Evolutionary conservation across 352 stramenopile species (phyloP), one percentile per base, ranked within the genome.

Genomic region (Globisporangium acanthophoron): DNA sequence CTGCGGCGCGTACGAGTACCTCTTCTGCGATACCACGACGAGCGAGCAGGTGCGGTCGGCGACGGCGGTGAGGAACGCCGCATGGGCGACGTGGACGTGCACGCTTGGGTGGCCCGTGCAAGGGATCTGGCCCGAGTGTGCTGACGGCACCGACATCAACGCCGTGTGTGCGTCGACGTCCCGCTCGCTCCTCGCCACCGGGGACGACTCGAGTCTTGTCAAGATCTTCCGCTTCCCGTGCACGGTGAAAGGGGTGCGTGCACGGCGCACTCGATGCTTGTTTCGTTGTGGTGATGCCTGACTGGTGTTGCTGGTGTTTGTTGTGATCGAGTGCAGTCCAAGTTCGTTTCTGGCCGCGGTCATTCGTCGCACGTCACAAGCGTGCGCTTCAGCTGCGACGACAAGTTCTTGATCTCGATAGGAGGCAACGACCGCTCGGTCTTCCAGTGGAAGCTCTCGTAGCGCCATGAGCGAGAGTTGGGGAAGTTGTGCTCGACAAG

Each of bases 1-100:
- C 52, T 97, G 80, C 51, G 85, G 83, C n/a, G 90, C 85, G 3
- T 93, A 95, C 63, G 93, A 98, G 65, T 76, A 97, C 13, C 69
- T 94, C 33, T 98, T 96, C 47, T 97, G 89, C 53, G 90, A 98
- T 58, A 62, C 82, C 59, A 43, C 53, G 5, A 81, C 60, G 35
- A 92, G 90, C 45, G 78, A 90, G 57, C 88, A 95, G 55, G 90
- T 98, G 39, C 70, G 79, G 31, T 87, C 89, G 31, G 86, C 90
- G 3, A 77, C 76, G 51, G 64, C 89, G 31, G 20, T 82, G 35
- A 65, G 79, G 33, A 87, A 98, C 68, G 78, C 86, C 9, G 67
- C 74, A 52, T 98, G 94, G 94, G 69, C 78, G 37, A 95, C 91
- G 21, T 89, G 91, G 68, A 97, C 90, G n/a, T 96, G 85, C 54